phyloP scores from a whole-genome alignment of 345 rosid genomes.

The Hibiscus tridactylites region DNA sequence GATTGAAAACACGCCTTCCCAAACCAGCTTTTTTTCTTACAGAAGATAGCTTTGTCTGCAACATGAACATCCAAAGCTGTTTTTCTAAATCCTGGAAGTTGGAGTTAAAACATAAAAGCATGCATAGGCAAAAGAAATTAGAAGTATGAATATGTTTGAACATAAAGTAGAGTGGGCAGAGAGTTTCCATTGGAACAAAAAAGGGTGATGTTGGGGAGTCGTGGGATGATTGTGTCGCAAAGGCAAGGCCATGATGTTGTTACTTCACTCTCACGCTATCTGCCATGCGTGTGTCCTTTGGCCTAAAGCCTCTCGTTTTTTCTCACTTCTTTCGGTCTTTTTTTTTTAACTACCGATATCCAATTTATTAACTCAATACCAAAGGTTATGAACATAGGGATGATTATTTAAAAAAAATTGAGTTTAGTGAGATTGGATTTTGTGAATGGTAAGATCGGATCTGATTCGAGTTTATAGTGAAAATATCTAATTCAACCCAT shows the following conservation, averaged over 20 bases:
- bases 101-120: too few relatives aligned
- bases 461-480: too few relatives aligned
- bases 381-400: background rate
- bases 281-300: conserved; percentile 5
- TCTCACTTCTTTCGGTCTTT: background rate
- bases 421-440: too few relatives aligned
- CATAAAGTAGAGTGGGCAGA: background rate
- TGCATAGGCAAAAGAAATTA: too few relatives aligned
- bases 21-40: background rate
- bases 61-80: too few relatives aligned
- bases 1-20: conserved; percentile 38
- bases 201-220: background rate
- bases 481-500: too few relatives aligned
- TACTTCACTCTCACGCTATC: conserved; percentile 21
- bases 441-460: too few relatives aligned
- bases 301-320: background rate
- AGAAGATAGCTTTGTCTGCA: too few relatives aligned
- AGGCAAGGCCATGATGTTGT: background rate
- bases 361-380: background rate
- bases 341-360: too few relatives aligned
- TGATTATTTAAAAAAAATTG: too few relatives aligned
- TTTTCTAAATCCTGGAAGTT: too few relatives aligned
- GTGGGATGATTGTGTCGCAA: background rate
- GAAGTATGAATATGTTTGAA: too few relatives aligned
- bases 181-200: background rate